Evolutionary conservation across 805 yeast species (phyloP).

Genomic region (Ogataea nitratoaversa): DNA sequence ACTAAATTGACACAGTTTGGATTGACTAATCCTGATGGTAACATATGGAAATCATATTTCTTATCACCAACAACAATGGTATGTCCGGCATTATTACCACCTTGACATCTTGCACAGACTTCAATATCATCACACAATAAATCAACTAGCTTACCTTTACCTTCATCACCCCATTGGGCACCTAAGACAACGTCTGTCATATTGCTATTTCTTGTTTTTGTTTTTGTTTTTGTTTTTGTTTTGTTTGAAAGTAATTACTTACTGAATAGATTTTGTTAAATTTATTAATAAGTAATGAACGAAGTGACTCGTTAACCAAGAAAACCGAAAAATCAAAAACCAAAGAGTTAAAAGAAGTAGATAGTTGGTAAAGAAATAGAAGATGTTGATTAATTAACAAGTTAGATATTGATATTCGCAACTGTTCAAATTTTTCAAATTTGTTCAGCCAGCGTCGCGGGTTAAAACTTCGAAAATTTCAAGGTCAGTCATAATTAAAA

Average conservation of each 20-base stretch:
- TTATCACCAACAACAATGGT: conserved; percentile 87
- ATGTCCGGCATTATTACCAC: conserved; percentile 99
- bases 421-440: too few relatives aligned
- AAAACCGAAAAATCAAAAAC: neutral
- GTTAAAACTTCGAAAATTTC: too few relatives aligned
- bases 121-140: conserved; percentile 91
- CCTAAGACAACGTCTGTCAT: conserved; percentile 95
- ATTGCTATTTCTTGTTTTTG: neutral
- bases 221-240: neutral
- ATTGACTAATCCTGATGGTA: conserved; percentile 96
- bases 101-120: conserved; percentile 96
- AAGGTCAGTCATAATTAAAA: too few relatives aligned
- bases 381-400: too few relatives aligned
- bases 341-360: neutral
- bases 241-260: neutral
- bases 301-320: neutral
- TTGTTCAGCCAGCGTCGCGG: too few relatives aligned
- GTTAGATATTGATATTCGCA: too few relatives aligned
- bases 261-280: too few relatives aligned
- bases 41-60: conserved; percentile 97
- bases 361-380: neutral
- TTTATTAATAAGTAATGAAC: neutral
- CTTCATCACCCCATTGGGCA: conserved; percentile 99
- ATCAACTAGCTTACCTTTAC: conserved; percentile 97
- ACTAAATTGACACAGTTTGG: conserved; percentile 84